Base-by-base conservation (phyloP, 1,139 yeast genomes). In the Magnusiomyces paraingens region DNA sequence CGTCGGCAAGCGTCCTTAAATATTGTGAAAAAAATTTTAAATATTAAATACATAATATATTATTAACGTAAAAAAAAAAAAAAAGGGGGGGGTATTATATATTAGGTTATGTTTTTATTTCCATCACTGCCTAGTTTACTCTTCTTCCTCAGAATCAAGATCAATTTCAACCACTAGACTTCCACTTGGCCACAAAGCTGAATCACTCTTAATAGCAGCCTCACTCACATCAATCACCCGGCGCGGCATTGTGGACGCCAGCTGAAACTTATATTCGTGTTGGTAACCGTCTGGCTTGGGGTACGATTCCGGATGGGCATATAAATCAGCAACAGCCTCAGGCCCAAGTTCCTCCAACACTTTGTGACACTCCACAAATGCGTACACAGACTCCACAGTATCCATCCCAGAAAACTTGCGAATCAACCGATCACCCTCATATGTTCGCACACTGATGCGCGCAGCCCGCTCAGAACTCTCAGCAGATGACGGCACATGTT, bases 371-470 rank as follows among this genome's bases (percentile, higher is more conserved):
- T 85, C 89, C 46, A 87, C 80, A 62, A 76, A 81, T 47, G 82
- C 74, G 66, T 88, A 89, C 3, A 91, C 67, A 41, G 86, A 86
- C 47, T 73, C 74, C n/a, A 84, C 65, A 0, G 81, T 70, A 15
- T 79, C 74, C 4, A 69, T 64, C 21, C 78, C 75, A 29, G 70
- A 64, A 55, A 89, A 80, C 52, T 76, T 76, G 55, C 81, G 79
- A 8, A 86, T 73, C 2, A 83, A 66, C 49, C 95, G 74, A 50
- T 76, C 75, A 1, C 97, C 96, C 43, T 78, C 67, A 2, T 81
- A 73, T 38, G 80, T 70, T 56, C 87, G 72, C 47, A 84, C 69
- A 47, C 77, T 75, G 5, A 79, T 70, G n/a, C 78, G 62, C 15
- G 69, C 64, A 51, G 65, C 51, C 55, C 59, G 52, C n/a, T 50